Evolutionary conservation across 306 rosid species (phyloP).

Genomic region (Erythrophleum fordii): DNA sequence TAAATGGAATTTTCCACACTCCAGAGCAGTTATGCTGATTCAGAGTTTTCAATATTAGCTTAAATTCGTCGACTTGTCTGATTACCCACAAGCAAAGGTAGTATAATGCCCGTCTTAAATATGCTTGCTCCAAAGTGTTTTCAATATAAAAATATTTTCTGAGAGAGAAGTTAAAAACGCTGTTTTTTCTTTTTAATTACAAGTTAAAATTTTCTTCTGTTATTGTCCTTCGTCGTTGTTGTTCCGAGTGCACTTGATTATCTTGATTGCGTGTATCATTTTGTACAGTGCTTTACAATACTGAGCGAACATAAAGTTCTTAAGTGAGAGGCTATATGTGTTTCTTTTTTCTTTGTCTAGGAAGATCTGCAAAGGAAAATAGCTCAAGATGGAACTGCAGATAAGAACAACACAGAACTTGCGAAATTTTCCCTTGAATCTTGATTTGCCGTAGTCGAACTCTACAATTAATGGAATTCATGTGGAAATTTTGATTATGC

Average conservation of each 20-base stretch:
- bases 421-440: not conserved
- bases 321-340: not conserved
- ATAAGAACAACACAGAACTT: not conserved
- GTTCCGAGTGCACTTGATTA: not conserved
- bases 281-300: not conserved
- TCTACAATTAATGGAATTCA: not conserved
- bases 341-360: not conserved
- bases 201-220: not conserved
- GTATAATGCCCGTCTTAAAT: not conserved
- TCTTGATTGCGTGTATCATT: not conserved
- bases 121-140: not conserved
- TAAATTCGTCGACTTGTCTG: not conserved
- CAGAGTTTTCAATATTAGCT: not conserved
- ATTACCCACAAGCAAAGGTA: not conserved
- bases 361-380: not conserved
- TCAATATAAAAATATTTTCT: not conserved
- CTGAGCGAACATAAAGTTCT: not conserved
- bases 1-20: slow-evolving; percentile 9
- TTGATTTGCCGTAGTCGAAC: not conserved
- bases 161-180: not conserved
- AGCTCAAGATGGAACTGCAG: not conserved
- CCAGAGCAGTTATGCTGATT: not conserved
- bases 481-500: not conserved
- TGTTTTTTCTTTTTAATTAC: not conserved
- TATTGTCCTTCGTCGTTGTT: not conserved